These are phyloP conservation scores for Geotrichum fermentans DNA, from an alignment of 1,139 yeast species.

Conservation along the genomic window DNA sequence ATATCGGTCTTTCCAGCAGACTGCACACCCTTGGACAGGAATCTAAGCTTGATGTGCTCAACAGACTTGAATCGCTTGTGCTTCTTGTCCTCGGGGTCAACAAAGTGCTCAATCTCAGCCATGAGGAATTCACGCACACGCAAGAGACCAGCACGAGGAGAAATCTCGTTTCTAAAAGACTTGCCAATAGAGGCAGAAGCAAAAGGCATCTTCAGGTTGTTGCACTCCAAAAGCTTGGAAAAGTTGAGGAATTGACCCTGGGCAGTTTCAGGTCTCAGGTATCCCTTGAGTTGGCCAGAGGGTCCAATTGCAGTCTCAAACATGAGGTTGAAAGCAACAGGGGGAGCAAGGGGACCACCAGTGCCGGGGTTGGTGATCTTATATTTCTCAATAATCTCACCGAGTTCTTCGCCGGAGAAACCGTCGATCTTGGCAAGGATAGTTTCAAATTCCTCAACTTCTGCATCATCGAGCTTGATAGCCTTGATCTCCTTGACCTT, in stretches of 20 bases:
- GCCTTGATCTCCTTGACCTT: slow-evolving; percentile 94
- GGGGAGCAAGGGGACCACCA: slow-evolving; percentile 79
- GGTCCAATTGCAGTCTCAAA: slow-evolving; percentile 99
- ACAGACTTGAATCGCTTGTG: slow-evolving; percentile 79
- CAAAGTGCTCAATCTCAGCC: slow-evolving; percentile 99
- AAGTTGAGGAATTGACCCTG: slow-evolving; percentile 98
- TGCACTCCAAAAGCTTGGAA: slow-evolving; percentile 85
- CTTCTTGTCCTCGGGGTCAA: slow-evolving; percentile 81
- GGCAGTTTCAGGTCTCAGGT: slow-evolving; percentile 97
- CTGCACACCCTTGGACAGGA: slow-evolving; percentile 84
- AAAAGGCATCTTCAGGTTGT: slow-evolving; percentile 96
- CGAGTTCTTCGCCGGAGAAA: slow-evolving; percentile 85
- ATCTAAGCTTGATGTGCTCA: slow-evolving; percentile 63
- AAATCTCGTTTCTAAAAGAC: slow-evolving; percentile 97
- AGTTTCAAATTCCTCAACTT: slow-evolving; percentile 73
- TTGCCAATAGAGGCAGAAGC: slow-evolving; percentile 98
- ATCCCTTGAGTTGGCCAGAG: slow-evolving; percentile 92
- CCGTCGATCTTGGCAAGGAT: slow-evolving; percentile 91
- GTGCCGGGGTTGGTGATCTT: slow-evolving; percentile 88
- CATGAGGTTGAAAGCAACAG: slow-evolving; percentile 95
- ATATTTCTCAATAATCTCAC: slow-evolving; percentile 75
- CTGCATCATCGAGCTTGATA: slow-evolving; percentile 75
- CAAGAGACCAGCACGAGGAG: slow-evolving; percentile 94
- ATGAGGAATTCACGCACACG: slow-evolving; percentile 97
- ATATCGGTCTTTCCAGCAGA: slow-evolving; percentile 75